A percentile compares a stretch with the other conserved stretches of the same genome.
Conservation (phyloP, 306 rosid genomes). For the Pyrus bretschneideri region DNA sequence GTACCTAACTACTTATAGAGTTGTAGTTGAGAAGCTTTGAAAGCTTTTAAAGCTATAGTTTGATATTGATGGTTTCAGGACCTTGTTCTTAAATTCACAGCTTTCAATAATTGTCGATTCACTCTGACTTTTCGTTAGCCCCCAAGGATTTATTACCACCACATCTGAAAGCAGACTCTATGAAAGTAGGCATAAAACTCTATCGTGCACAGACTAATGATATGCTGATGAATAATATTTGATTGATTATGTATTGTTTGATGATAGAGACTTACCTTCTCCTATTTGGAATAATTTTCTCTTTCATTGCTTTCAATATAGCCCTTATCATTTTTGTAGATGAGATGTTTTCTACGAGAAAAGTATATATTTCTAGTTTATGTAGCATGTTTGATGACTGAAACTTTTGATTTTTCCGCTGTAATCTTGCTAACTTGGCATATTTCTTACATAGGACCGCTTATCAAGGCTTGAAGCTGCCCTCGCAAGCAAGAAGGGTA, state of each 20-base stretch:
- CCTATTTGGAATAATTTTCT: background rate
- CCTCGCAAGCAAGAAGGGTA: slow-evolving; percentile 46
- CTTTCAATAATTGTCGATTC: background rate
- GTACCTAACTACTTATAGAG: background rate
- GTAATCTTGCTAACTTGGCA: slow-evolving; percentile 15
- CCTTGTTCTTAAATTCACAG: background rate
- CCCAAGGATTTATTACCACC: background rate
- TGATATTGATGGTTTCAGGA: background rate
- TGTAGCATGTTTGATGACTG: background rate
- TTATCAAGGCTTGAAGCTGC: slow-evolving; percentile 72
- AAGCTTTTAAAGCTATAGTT: background rate
- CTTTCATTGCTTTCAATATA: background rate
- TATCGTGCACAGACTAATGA: background rate
- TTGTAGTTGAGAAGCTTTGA: background rate
- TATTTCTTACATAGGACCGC: slow-evolving; percentile 45
- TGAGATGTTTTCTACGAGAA: background rate
- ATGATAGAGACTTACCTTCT: background rate
- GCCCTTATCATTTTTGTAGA: background rate
- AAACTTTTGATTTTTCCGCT: background rate
- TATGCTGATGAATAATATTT: background rate
- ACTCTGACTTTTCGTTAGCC: background rate
- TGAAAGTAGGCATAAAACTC: background rate
- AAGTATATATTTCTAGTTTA: background rate
- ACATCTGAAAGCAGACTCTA: background rate
- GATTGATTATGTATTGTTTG: background rate